These are phyloP conservation scores for Zhuliangozyma parablackwelliae DNA, from an alignment of 1,139 yeast species.

Conservation along the genomic window DNA sequence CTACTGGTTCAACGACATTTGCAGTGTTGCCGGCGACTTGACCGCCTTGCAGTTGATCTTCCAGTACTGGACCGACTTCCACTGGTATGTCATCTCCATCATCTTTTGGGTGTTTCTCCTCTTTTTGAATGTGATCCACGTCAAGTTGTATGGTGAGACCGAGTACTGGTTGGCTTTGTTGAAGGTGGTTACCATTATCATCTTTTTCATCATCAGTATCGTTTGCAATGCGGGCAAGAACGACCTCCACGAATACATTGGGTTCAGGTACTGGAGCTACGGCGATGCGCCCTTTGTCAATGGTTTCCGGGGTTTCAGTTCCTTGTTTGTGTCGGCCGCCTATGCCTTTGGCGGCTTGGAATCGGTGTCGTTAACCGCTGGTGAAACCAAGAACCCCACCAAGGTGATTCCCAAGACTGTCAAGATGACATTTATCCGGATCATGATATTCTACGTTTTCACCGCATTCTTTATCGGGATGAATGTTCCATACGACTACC, in stretches of 20 bases:
- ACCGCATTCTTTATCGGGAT: conserved; percentile 44
- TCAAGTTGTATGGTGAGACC: conserved; percentile 42
- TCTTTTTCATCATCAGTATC: conserved; percentile 37
- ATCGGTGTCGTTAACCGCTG: conserved; percentile 61
- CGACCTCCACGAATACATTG: conserved; percentile 30
- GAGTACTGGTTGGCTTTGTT: conserved; percentile 38
- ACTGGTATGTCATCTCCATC: conserved; percentile 52
- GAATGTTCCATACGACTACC: conserved; percentile 41
- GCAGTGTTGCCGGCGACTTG: conserved; percentile 58
- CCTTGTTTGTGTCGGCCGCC: conserved; percentile 49
- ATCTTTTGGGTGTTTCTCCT: conserved; percentile 57
- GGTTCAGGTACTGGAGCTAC: conserved; percentile 34
- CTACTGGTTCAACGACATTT: conserved; percentile 65
- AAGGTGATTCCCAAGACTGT: conserved; percentile 56
- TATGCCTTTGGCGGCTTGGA: conserved; percentile 71
- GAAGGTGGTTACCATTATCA: conserved; percentile 35
- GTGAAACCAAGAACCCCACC: conserved; percentile 58
- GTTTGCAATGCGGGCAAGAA: conserved; percentile 35
- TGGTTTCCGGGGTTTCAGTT: conserved; percentile 38
- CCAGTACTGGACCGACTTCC: conserved; percentile 60
- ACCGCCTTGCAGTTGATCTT: conserved; percentile 57
- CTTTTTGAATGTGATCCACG: conserved; percentile 50
- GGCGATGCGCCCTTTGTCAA: conserved; percentile 41
- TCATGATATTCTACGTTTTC: conserved; percentile 34
- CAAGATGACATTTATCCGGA: conserved; percentile 54